Evolutionary conservation across 1,284 basidiomycete genomes (phyloP), one percentile per base, ranked within the genome.

Genomic region (Tilletia walkeri): DNA sequence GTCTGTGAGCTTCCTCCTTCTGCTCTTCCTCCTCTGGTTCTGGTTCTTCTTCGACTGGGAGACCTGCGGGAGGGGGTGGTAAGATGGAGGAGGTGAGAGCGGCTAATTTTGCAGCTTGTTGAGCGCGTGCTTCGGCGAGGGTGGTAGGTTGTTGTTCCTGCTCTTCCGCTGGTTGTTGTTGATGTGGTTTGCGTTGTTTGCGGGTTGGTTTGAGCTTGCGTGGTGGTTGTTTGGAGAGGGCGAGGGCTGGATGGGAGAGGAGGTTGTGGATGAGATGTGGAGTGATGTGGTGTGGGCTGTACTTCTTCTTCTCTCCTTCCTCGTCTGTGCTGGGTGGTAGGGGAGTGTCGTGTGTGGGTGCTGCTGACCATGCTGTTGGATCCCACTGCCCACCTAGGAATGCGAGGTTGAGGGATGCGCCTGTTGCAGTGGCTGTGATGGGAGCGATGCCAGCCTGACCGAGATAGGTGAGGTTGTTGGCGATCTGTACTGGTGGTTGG

Each of bases 361-460:
- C 59, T 18, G 48, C 49, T 54, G 18, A n/a, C 66, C 66, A 67
- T 41, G 50, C 34, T 34, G 10, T 3, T 1, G 66, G 38, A 48
- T 67, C 34, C 66, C 66, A 67, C 48, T 50, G 24, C 0, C 79
- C 79, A 10, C 76, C 78, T 4, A 70, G 72, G 45, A 76, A 81
- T 0, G 78, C 79, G 7, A 81, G 70, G 16, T 75, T 65, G 24
- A 79, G 68, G 0, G 75, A 24, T 3, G 65, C 16, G 3, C 48
- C 36, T 36, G 45, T 39, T 24, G 30, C 30, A 10, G 59, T 78
- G 0, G 67, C 1, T 4, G 63, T 16, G 2, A 70, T 69, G 12
- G 53, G 41, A 10, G 70, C 70, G 3, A 81, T 67, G 6, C 78
- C 79, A 3, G 70, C 71, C 56, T 76, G 77, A 36, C 78, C 81